A percentile compares a stretch with the other conserved stretches of the same genome.
phyloP scores from a whole-genome alignment of 257 asterid genomes.

The Oldenlandia corymbosa region DNA sequence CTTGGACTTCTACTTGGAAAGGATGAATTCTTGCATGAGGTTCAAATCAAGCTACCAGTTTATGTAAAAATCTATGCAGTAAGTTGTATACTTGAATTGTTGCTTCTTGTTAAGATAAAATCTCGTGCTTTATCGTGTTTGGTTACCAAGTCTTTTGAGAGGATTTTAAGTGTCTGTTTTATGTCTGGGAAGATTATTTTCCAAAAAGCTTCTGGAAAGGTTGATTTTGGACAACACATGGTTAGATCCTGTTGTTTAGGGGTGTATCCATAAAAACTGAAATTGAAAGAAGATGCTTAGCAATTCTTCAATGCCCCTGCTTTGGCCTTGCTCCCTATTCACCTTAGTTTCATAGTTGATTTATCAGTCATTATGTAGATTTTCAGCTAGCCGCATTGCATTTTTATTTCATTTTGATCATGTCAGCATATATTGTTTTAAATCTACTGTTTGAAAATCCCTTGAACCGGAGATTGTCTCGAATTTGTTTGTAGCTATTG shows the following conservation, averaged over 20 bases:
- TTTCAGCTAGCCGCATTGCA: neutral
- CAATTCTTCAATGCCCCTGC: neutral
- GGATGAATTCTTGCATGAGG: neutral
- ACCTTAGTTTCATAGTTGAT: neutral
- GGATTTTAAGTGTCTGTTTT: neutral
- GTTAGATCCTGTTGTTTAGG: neutral
- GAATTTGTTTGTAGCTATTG: too few species aligned
- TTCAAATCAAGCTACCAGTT: neutral
- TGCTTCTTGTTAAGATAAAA: neutral
- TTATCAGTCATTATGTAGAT: neutral
- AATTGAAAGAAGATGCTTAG: neutral
- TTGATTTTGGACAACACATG: neutral
- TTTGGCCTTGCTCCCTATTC: neutral
- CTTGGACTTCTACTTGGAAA: neutral
- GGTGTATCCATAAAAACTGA: neutral
- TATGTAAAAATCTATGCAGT: too few species aligned
- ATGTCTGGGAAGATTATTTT: neutral
- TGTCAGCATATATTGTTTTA: too few species aligned
- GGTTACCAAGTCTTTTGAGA: neutral
- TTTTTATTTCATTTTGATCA: neutral
- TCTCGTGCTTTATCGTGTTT: neutral
- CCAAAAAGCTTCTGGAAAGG: too few species aligned
- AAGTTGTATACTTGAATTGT: too few species aligned
- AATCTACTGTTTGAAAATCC: too few species aligned
- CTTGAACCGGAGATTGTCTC: too few species aligned